phyloP scores from a whole-genome alignment of 495 filamentous ascomycete genomes.

The Aspergillus homomorphus region DNA sequence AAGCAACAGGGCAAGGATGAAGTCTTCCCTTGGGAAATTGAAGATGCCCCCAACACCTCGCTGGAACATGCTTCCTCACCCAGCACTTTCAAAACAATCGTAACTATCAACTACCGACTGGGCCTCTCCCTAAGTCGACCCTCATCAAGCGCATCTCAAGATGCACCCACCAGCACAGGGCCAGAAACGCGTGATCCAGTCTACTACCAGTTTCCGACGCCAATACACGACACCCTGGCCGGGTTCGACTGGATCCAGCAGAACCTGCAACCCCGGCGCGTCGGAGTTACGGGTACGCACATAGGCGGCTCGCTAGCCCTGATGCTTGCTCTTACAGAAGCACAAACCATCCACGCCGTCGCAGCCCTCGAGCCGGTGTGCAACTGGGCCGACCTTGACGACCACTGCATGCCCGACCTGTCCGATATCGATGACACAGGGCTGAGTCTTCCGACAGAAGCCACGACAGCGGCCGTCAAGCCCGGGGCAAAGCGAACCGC shows the following conservation, averaged over 20 bases:
- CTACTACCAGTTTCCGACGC: constrained; percentile 36
- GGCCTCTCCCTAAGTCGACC: constrained; percentile 18
- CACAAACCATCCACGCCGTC: constrained; percentile 36
- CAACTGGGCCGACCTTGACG: constrained; percentile 41
- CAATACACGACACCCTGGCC: constrained; percentile 41
- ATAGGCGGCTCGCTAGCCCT: constrained; percentile 55
- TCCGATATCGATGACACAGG: neutral
- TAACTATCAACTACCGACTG: constrained; percentile 43
- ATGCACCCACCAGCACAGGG: neutral
- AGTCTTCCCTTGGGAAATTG: neutral
- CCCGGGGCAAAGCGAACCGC: neutral
- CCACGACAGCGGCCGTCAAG: neutral
- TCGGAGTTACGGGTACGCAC: constrained; percentile 52
- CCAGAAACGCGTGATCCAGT: neutral
- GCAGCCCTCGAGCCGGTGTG: constrained; percentile 37
- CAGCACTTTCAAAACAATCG: constrained; percentile 31
- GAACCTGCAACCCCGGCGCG: constrained; percentile 26
- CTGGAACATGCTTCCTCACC: constrained; percentile 20
- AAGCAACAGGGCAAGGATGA: neutral
- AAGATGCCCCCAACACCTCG: neutral
- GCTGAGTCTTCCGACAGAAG: neutral
- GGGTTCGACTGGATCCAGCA: constrained; percentile 41
- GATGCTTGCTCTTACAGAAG: constrained; percentile 60
- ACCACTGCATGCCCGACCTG: constrained; percentile 26
- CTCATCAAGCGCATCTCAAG: neutral